Evolutionary conservation across 2,329 filamentous ascomycete genomes (phyloP).

Genomic region (Talaromyces pinophilus): DNA sequence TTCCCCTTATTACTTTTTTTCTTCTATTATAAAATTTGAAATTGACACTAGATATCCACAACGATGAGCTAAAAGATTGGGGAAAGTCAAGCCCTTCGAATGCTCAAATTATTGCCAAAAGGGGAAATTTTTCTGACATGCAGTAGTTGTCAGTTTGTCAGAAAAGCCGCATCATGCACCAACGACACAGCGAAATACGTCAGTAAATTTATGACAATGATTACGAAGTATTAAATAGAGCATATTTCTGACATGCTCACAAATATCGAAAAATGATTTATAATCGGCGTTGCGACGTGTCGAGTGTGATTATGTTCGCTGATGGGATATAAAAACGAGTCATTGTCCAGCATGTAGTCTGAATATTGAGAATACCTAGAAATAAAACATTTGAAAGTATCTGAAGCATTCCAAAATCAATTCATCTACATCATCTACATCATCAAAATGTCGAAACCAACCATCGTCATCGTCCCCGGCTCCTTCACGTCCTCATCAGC

Average conservation of each 20-base stretch:
- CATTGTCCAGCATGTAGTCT: background rate
- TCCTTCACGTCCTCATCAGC: slow-evolving; percentile 14
- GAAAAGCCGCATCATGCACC: slow-evolving; percentile 2
- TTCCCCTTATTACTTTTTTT: too few relatives aligned
- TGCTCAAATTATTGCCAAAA: background rate
- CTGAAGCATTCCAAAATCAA: too few relatives aligned
- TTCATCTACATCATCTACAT: too few relatives aligned
- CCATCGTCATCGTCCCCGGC: slow-evolving; percentile 19
- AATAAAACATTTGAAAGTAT: too few relatives aligned
- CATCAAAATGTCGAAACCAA: slow-evolving; percentile 20
- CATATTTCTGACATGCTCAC: background rate
- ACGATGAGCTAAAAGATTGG: too few relatives aligned
- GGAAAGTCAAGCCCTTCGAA: too few relatives aligned
- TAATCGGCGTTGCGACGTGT: background rate
- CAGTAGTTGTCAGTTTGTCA: slow-evolving; percentile 14
- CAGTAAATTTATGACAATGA: background rate
- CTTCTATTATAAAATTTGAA: too few relatives aligned
- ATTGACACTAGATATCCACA: too few relatives aligned
- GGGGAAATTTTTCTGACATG: slow-evolving; percentile 17
- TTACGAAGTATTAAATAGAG: too few relatives aligned
- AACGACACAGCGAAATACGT: background rate
- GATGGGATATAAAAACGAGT: background rate
- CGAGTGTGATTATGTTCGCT: background rate
- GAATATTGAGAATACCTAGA: too few relatives aligned
- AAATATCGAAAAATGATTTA: background rate